Percentiles rank a stretch among this genome's conserved stretches.
phyloP scores from a whole-genome alignment of 257 asterid genomes.

The Solanum phureja region DNA sequence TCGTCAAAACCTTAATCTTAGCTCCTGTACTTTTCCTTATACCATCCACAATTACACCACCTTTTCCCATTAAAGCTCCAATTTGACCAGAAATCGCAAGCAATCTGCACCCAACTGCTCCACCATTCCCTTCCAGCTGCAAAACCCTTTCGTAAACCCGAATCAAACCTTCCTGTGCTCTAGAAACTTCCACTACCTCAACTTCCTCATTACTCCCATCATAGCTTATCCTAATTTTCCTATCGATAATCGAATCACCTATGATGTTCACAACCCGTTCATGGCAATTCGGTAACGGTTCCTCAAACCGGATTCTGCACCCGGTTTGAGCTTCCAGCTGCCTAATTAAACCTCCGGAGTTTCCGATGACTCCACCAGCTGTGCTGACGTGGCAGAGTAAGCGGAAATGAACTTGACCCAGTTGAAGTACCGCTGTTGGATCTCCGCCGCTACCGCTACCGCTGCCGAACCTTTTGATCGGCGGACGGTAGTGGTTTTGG shows the following conservation, averaged over 20 bases:
- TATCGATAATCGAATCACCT: constrained; percentile 30
- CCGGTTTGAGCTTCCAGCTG: constrained; percentile 34
- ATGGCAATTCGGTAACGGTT: constrained; percentile 24
- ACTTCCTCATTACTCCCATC: background rate
- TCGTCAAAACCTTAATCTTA: constrained; percentile 29
- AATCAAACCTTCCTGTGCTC: constrained; percentile 47
- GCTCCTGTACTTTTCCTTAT: constrained; percentile 39
- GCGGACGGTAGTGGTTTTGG: background rate
- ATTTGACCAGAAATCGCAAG: constrained; percentile 28
- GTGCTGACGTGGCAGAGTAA: constrained; percentile 37
- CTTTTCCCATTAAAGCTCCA: constrained; percentile 45
- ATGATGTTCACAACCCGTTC: constrained; percentile 46
- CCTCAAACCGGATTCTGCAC: constrained; percentile 31
- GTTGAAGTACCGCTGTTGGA: background rate
- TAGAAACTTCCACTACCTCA: constrained; percentile 26
- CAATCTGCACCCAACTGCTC: constrained; percentile 21
- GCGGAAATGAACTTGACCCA: constrained; percentile 31
- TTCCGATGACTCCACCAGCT: constrained; percentile 50
- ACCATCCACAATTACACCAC: constrained; percentile 29
- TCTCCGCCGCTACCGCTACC: background rate
- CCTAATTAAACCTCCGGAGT: constrained; percentile 27
- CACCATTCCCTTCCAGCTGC: constrained; percentile 31
- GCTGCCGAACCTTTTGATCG: background rate
- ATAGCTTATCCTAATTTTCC: constrained; percentile 4
- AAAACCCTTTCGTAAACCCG: constrained; percentile 50